Evolutionary conservation across 116 monocot genomes (phyloP).

Genomic region (Phalaenopsis hybrid): DNA sequence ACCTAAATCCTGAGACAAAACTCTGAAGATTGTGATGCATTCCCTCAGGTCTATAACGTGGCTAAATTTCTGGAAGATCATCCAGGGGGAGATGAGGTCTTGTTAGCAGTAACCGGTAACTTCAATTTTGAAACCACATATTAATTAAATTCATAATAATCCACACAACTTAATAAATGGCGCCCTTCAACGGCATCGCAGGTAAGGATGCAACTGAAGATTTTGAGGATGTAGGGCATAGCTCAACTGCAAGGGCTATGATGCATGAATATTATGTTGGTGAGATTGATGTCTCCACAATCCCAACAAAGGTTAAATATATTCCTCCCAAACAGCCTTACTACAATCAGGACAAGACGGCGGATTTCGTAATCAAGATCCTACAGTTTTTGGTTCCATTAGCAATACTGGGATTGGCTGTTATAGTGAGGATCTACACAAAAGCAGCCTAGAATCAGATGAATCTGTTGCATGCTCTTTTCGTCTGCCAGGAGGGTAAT

Average conservation of each 20-base stretch:
- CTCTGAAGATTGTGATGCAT: background rate
- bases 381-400: conserved; percentile 50
- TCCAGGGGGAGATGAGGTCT: conserved; percentile 42
- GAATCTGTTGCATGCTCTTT: background rate
- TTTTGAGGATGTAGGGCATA: conserved; percentile 47
- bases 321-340: conserved; percentile 35
- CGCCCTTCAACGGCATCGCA: background rate
- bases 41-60: conserved; percentile 35
- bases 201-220: conserved; percentile 45
- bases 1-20: background rate
- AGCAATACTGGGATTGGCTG: conserved; percentile 38
- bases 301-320: conserved; percentile 26
- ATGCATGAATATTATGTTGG: conserved; percentile 44
- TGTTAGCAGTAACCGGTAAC: conserved; percentile 34
- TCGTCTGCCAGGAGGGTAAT: background rate
- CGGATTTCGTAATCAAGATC: conserved; percentile 35
- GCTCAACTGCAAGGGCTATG: conserved; percentile 32
- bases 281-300: conserved; percentile 31
- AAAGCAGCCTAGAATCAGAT: conserved; percentile 14
- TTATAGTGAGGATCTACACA: conserved; percentile 36
- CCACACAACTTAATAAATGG: too few species aligned
- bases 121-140: background rate
- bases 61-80: conserved; percentile 43
- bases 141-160: too few species aligned
- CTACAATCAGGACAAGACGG: conserved; percentile 53